Percentiles rank a stretch among this genome's conserved stretches.
Evolutionary conservation across 441 rosid genomes (phyloP).

Genomic region (Erodium texanum): DNA sequence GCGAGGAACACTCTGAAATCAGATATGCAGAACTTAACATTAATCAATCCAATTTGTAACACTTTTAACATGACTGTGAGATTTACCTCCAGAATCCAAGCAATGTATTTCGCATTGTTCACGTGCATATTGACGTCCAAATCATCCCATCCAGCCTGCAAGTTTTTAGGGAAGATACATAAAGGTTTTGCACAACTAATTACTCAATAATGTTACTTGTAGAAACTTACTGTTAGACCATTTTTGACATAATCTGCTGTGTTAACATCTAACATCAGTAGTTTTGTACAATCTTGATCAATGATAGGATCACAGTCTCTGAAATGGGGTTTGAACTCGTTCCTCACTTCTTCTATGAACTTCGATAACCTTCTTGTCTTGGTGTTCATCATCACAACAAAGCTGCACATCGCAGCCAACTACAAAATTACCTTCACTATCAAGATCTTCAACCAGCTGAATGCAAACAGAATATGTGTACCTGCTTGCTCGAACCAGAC

Average conservation of each 20-base stretch:
- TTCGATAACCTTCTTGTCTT: conserved; percentile 33
- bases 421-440: not conserved
- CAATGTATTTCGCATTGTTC: not conserved
- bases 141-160: not conserved
- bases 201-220: not conserved
- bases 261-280: conserved; percentile 15
- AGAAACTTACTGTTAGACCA: conserved; percentile 23
- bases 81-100: not conserved
- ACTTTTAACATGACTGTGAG: not conserved
- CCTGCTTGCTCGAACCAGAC: conserved; percentile 19
- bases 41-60: too few species aligned
- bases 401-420: conserved; percentile 20
- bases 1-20: conserved; percentile 27
- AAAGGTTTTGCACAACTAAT: too few species aligned
- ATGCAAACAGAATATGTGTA: conserved; percentile 13
- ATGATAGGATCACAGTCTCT: conserved; percentile 17
- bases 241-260: conserved; percentile 20
- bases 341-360: conserved; percentile 20
- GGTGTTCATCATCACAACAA: conserved; percentile 28
- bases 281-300: conserved; percentile 16
- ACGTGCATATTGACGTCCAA: not conserved
- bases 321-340: conserved; percentile 21
- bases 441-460: not conserved
- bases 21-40: not conserved
- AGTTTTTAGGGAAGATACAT: too few species aligned